Evolutionary conservation across 768 basidiomycete species (phyloP), one percentile per base, ranked within the genome.

Genomic region (Lactifluus echinatus): DNA sequence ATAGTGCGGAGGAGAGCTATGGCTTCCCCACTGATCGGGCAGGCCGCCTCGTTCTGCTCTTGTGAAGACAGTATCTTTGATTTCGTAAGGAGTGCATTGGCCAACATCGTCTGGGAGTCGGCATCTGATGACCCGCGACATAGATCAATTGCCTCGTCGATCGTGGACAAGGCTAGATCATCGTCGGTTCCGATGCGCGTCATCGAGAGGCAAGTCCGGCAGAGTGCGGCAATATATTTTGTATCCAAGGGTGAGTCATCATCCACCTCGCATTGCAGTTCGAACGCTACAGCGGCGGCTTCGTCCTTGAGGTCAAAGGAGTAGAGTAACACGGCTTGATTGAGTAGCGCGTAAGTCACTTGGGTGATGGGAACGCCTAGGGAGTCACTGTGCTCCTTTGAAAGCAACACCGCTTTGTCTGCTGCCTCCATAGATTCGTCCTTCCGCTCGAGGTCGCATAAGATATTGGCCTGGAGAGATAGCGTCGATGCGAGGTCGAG

Each of bases 11-110:
- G 28, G 21, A 49, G 15, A 1, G 42, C 24, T 12, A 50, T 43
- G 4, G 57, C 52, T 24, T 55, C 47, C 17, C 19, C 28, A 21
- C 57, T 59, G 29, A 26, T 2, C 21, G 53, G 14, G 1, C 17
- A 23, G 7, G 53, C 57, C n/a, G 14, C 8, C 2, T 59, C 53
- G 6, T 39, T 50, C 43, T 55, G 53, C 8, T 34, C 57, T 12
- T 3, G 8, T 15, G 28, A 59, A n/a, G 57, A 55, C 4, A 59
- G 33, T 21, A 59, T 44, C 28, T 59, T 54, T 0, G 57, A 49
- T 39, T 59, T 55, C 12, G 28, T 24, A 28, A 59, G 53, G 21
- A 59, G 53, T 40, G 53, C 57, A 2, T 53, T 34, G 15, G 28
- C 48, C 17, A 59, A 15, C 14, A 39, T 29, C 1, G 14, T 12